phyloP scores from a whole-genome alignment of 495 filamentous ascomycete genomes.

The Podospora anserina region DNA sequence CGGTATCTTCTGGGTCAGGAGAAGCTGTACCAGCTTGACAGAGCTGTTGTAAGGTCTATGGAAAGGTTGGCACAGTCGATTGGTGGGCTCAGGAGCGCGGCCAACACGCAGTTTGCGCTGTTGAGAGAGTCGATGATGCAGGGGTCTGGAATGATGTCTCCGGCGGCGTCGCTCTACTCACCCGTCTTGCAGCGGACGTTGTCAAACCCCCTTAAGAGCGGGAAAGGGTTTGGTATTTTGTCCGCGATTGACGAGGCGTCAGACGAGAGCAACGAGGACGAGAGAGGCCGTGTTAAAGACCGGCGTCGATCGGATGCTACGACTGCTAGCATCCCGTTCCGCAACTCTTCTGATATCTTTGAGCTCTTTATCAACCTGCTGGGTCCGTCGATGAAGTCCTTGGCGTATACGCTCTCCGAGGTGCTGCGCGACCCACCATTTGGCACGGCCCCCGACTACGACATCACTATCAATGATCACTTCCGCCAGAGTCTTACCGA shows the following conservation, averaged over 20 bases:
- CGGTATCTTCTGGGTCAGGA: constrained; percentile 84
- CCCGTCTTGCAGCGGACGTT: constrained; percentile 33
- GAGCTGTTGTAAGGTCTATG: constrained; percentile 76
- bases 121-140: constrained; percentile 56
- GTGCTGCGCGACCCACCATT: constrained; percentile 88
- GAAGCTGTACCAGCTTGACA: constrained; percentile 73
- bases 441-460: constrained; percentile 57
- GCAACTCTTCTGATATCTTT: constrained; percentile 75
- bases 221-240: constrained; percentile 39
- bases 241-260: constrained; percentile 65
- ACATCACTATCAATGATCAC: constrained; percentile 69
- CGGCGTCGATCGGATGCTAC: constrained; percentile 18
- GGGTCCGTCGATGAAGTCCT: constrained; percentile 91
- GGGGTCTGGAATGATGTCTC: constrained; percentile 29
- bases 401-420: constrained; percentile 83
- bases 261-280: constrained; percentile 55
- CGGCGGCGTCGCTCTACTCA: constrained; percentile 31
- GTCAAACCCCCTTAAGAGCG: constrained; percentile 33
- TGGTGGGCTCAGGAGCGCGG: constrained; percentile 86
- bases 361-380: constrained; percentile 79
- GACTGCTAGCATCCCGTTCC: constrained; percentile 30
- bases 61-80: constrained; percentile 86
- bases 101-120: constrained; percentile 81
- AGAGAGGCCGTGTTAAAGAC: constrained; percentile 26
- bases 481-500: constrained; percentile 74